Conservation (phyloP, 2,329 filamentous ascomycete species). For the Neofusicoccum cordaticola region DNA sequence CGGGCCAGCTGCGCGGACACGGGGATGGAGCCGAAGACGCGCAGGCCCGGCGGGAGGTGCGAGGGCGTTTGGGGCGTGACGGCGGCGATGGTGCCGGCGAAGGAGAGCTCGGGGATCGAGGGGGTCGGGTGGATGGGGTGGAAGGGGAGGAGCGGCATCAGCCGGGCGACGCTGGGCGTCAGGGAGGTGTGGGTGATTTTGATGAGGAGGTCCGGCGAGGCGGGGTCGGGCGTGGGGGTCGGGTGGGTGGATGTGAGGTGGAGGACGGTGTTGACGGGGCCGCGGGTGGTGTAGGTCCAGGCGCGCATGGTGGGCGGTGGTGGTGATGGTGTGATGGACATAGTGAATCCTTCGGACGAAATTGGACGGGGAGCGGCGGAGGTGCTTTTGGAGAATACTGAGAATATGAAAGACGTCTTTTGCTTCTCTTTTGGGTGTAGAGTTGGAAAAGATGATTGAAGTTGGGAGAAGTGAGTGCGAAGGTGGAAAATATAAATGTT, state of each 20-base stretch:
- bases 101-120: slow-evolving; percentile 44
- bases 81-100: slow-evolving; percentile 38
- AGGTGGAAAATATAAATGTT: too few relatives aligned
- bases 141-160: slow-evolving; percentile 42
- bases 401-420: too few relatives aligned
- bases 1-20: slow-evolving; percentile 27
- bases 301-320: slow-evolving; percentile 20
- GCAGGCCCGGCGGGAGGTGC: slow-evolving; percentile 30
- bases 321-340: not conserved
- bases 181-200: slow-evolving; percentile 39
- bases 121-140: slow-evolving; percentile 32
- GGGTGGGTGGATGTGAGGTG: not conserved
- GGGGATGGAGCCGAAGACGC: slow-evolving; percentile 41
- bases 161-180: slow-evolving; percentile 41
- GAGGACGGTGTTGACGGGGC: not conserved
- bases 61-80: not conserved
- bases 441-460: too few relatives aligned
- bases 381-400: not conserved
- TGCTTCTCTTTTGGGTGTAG: too few relatives aligned
- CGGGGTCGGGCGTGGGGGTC: not conserved
- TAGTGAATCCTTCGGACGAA: not conserved
- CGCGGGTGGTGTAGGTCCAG: slow-evolving; percentile 21
- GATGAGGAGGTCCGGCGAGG: slow-evolving; percentile 9
- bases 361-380: not conserved
- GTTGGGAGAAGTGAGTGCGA: too few relatives aligned